Evolutionary conservation across 2,329 filamentous ascomycete genomes (phyloP).

Genomic region (Chalara sp.): DNA sequence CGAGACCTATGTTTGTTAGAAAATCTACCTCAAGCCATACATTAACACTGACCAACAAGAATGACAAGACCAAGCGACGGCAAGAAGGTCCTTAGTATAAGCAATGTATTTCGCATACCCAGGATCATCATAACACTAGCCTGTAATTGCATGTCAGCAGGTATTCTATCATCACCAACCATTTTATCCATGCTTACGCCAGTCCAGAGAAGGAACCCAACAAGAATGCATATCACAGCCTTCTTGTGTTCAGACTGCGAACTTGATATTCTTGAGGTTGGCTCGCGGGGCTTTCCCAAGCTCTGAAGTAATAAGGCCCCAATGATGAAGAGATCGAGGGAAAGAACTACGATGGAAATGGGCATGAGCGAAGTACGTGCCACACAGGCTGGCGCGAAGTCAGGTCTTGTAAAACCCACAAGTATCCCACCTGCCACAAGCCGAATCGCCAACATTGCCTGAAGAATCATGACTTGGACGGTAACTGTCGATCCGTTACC

Average conservation of each 20-base stretch:
- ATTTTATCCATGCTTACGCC: slow-evolving; percentile 14
- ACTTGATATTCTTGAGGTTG: slow-evolving; percentile 10
- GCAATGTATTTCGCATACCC: slow-evolving; percentile 19
- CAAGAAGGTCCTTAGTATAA: slow-evolving; percentile 24
- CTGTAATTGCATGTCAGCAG: slow-evolving; percentile 14
- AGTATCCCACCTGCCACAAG: slow-evolving; percentile 23
- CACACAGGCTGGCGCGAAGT: slow-evolving; percentile 25
- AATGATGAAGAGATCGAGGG: slow-evolving; percentile 24
- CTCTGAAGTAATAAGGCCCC: slow-evolving; percentile 19
- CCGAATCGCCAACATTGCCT: slow-evolving; percentile 21
- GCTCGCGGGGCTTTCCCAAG: slow-evolving; percentile 11
- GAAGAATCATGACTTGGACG: slow-evolving; percentile 19
- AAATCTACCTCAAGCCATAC: background rate
- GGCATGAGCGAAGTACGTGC: slow-evolving; percentile 23
- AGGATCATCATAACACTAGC: slow-evolving; percentile 27
- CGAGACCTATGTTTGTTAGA: slow-evolving; percentile 13
- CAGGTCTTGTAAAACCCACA: slow-evolving; percentile 25
- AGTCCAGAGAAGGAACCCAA: slow-evolving; percentile 25
- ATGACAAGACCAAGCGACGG: slow-evolving; percentile 25
- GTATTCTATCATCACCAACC: background rate
- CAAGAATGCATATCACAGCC: slow-evolving; percentile 19
- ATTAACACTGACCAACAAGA: slow-evolving; percentile 21
- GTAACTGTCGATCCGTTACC: slow-evolving; percentile 22
- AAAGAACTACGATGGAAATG: slow-evolving; percentile 23
- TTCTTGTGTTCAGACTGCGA: slow-evolving; percentile 17